Base-by-base conservation (phyloP, 208 protist genomes). In the Leishmania tarentolae region DNA sequence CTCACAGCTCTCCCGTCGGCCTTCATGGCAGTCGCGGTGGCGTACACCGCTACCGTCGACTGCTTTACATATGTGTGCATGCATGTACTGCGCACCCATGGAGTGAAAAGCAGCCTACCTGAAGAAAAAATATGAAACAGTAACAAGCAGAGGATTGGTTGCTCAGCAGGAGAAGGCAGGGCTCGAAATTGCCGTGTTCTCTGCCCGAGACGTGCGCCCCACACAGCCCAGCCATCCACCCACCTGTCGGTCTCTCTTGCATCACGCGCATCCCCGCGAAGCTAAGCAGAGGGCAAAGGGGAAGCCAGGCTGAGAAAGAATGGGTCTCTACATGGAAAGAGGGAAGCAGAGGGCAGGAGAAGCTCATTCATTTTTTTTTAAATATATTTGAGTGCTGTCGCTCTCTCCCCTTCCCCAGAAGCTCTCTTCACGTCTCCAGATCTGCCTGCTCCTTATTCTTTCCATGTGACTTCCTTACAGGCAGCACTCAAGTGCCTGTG, bases 51-150 rank as follows among this genome's bases (percentile, higher is more conserved):
- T 19, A 47, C n/a, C n/a, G 46, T 35, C 11, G 69, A 56, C 69
- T 15, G 7, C 24, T 31, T 35, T 9, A 31, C 68, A 72, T 35
- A 65, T 13, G n/a, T 5, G 42, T 44, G 63, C 63, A 68, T 42
- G 35, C 9, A 68, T 15, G 35, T 46, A 56, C 11, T 47, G 40
- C 21, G 40, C 50, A 56, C 35, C 46, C 31, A 1, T 46, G 42
- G 72, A 50, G 11, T 13, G 17, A 28, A 47, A 28, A 28, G 40
- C n/a, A 50, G 28, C 3, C 9, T 3, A 35, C 68, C 73, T 28
- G 40, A 66, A 68, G 40, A 46, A 63, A 42, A 76, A 42, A 66
- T 4, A 80, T 40, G 47, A 85, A 82, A 73, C 83, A 83, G n/a
- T n/a, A n/a, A 50, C 8, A 24, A 73, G 44, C 42, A 52, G 68